These are phyloP conservation scores for Poteriospumella lacustris DNA, from an alignment of 108 stramenopile genomes.

Conservation along the genomic window DNA sequence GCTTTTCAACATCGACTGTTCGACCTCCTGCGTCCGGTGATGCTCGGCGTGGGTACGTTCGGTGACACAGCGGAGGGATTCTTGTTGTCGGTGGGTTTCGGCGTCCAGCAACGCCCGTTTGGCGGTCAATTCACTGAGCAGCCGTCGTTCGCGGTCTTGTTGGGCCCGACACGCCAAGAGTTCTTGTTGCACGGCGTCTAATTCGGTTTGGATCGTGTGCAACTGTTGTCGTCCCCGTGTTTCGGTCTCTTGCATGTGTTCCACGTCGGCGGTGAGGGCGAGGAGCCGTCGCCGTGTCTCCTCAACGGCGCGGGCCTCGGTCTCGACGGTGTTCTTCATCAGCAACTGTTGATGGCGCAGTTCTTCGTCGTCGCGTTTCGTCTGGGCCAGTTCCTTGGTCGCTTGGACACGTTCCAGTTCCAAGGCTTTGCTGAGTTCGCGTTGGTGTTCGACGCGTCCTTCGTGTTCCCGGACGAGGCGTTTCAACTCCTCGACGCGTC, in stretches of 20 bases:
- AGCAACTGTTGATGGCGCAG: not conserved
- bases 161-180: not conserved
- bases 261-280: too few relatives aligned
- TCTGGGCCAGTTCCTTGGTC: not conserved
- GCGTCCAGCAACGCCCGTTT: not conserved
- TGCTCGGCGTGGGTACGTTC: not conserved
- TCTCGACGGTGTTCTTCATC: too few relatives aligned
- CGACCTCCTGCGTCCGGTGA: not conserved
- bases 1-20: not conserved
- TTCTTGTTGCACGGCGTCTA: not conserved
- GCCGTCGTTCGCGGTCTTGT: not conserved
- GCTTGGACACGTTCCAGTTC: not conserved
- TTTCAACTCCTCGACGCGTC: not conserved
- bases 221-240: too few relatives aligned
- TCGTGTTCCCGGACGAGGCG: not conserved
- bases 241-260: too few relatives aligned
- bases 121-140: not conserved
- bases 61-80: not conserved
- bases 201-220: not conserved
- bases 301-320: too few relatives aligned
- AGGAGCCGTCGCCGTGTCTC: too few relatives aligned
- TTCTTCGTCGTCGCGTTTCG: not conserved
- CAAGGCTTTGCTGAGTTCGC: not conserved
- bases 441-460: not conserved
- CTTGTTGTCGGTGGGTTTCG: not conserved